A percentile compares a stretch with the other conserved stretches of the same genome.
Conservation (phyloP, 208 protist species). For the Leishmania mexicana region DNA sequence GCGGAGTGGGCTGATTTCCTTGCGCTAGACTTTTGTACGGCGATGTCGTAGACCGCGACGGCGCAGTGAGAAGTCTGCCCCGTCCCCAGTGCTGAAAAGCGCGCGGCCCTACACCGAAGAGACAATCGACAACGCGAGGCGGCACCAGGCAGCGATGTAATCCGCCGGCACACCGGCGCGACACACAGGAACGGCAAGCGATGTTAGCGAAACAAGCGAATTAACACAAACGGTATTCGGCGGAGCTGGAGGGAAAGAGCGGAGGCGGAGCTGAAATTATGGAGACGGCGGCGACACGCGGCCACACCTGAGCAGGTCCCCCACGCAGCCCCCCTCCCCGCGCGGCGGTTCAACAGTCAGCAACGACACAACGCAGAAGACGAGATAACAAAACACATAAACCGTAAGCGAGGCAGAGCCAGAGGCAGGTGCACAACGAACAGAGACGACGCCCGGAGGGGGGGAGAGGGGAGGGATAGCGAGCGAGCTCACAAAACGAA, state of each 20-base stretch:
- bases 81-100: not conserved
- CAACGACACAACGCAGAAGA: not conserved
- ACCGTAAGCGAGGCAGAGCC: slow-evolving; percentile 10
- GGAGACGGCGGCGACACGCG: not conserved
- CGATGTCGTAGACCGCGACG: not conserved
- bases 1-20: too few species aligned
- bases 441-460: too few species aligned
- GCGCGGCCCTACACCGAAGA: not conserved
- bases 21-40: not conserved
- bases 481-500: not conserved
- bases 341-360: too few species aligned
- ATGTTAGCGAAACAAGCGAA: not conserved
- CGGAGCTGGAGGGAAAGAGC: slow-evolving; percentile 3
- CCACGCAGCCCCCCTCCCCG: not conserved
- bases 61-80: not conserved
- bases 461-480: not conserved
- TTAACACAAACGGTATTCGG: slow-evolving; percentile 12
- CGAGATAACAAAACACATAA: slow-evolving; percentile 12
- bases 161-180: not conserved
- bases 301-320: not conserved
- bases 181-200: not conserved
- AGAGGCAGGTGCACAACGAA: not conserved
- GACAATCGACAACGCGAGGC: not conserved
- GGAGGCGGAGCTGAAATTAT: not conserved
- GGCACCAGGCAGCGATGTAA: not conserved